Evolutionary conservation across 2,329 filamentous ascomycete genomes (phyloP).

Genomic region (Coniochaeta pulveracea): DNA sequence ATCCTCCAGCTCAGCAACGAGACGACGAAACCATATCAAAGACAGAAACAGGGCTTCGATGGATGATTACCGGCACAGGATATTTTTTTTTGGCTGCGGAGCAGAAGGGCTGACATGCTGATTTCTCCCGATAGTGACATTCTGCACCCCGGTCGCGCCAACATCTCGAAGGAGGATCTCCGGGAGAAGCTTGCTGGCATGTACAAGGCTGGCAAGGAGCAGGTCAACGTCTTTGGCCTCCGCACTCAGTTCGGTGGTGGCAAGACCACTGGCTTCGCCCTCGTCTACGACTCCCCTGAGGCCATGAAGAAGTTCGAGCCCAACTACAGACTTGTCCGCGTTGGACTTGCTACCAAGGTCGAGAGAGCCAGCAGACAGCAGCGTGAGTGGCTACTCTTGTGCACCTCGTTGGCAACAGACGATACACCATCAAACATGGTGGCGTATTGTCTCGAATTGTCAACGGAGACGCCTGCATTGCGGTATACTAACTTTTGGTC

Average conservation of each 20-base stretch:
- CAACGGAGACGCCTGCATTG: too few species aligned
- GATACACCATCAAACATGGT: too few species aligned
- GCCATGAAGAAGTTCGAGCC: conserved; percentile 99
- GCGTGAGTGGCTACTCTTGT: conserved; percentile 64
- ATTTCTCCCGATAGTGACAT: conserved; percentile 61
- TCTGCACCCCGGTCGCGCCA: conserved; percentile 96
- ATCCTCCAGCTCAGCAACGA: too few species aligned
- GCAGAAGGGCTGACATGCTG: conserved; percentile 8
- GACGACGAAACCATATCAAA: too few species aligned
- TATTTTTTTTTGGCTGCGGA: too few species aligned
- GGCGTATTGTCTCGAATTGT: too few species aligned
- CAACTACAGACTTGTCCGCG: conserved; percentile 89
- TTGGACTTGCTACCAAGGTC: conserved; percentile 85
- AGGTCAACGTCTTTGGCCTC: conserved; percentile 96
- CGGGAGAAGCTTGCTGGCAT: conserved; percentile 85
- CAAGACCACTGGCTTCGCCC: conserved; percentile 98
- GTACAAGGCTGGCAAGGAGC: conserved; percentile 98
- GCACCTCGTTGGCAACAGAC: too few species aligned
- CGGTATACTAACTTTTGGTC: too few species aligned
- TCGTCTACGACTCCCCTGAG: conserved; percentile 97
- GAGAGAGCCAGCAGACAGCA: conserved; percentile 98
- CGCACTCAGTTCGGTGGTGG: conserved; percentile 98
- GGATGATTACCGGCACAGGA: not conserved
- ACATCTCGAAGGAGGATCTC: conserved; percentile 99
- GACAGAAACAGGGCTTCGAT: not conserved